A percentile compares a stretch with the other conserved stretches of the same genome.
phyloP scores from a whole-genome alignment of 805 yeast genomes.

The Kregervanrija pseudodelftensis region DNA sequence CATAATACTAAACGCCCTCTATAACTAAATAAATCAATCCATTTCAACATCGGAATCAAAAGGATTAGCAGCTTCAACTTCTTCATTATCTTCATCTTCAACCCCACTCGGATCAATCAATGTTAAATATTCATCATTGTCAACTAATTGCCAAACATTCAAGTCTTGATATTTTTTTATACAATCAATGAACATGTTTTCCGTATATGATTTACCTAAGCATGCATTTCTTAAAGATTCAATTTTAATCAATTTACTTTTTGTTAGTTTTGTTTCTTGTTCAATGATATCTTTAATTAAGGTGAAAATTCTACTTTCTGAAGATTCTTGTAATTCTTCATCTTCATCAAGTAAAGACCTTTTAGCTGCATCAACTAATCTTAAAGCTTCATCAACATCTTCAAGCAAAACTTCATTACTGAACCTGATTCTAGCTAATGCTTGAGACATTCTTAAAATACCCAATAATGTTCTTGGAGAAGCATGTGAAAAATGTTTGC shows the following conservation, averaged over 20 bases:
- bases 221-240: slow-evolving; percentile 53
- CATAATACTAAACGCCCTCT: background rate
- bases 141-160: slow-evolving; percentile 70
- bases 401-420: slow-evolving; percentile 59
- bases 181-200: slow-evolving; percentile 69
- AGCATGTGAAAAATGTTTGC: slow-evolving; percentile 77
- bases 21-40: background rate
- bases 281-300: slow-evolving; percentile 46
- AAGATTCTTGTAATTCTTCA: slow-evolving; percentile 52
- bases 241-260: slow-evolving; percentile 32
- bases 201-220: slow-evolving; percentile 77
- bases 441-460: slow-evolving; percentile 88
- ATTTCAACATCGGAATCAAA: background rate
- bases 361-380: slow-evolving; percentile 82
- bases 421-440: slow-evolving; percentile 84
- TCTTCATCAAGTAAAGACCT: slow-evolving; percentile 61
- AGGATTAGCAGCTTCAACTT: slow-evolving; percentile 1
- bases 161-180: slow-evolving; percentile 64
- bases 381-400: slow-evolving; percentile 93
- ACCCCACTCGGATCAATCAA: slow-evolving; percentile 36
- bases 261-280: slow-evolving; percentile 19
- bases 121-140: slow-evolving; percentile 59
- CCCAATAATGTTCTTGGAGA: slow-evolving; percentile 94
- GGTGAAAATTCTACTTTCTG: slow-evolving; percentile 63
- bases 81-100: slow-evolving; percentile 26